phyloP scores from a whole-genome alignment of 179 eudicot species.

The Sideroxylon spinosum region DNA sequence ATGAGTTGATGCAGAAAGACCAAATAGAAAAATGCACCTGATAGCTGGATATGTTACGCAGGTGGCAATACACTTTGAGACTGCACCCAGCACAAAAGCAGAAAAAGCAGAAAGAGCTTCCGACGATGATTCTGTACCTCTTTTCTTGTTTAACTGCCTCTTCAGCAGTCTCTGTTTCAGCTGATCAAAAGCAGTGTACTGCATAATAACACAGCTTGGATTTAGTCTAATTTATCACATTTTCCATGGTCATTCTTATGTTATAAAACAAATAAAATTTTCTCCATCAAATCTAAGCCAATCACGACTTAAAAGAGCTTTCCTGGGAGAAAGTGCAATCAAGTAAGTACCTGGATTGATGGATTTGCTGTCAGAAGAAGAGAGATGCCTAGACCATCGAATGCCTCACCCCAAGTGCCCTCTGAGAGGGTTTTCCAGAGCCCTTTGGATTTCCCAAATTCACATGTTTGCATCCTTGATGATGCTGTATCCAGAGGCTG shows the following conservation, averaged over 20 bases:
- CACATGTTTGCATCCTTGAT: conserved; percentile 94
- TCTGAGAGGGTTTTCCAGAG: conserved; percentile 77
- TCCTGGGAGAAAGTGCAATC: conserved; percentile 7
- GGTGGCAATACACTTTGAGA: conserved; percentile 85
- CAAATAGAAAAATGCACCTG: conserved; percentile 38
- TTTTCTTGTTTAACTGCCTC: conserved; percentile 28
- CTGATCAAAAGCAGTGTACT: conserved; percentile 97
- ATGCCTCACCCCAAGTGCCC: conserved; percentile 74
- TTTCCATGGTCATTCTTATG: background rate
- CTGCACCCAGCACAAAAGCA: conserved; percentile 86
- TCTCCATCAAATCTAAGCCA: background rate
- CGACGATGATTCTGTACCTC: conserved; percentile 39
- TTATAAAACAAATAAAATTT: background rate
- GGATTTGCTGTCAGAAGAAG: conserved; percentile 89
- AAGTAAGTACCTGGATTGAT: conserved; percentile 68
- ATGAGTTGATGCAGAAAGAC: background rate
- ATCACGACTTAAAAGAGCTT: background rate
- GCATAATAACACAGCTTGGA: conserved; percentile 17
- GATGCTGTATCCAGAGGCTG: conserved; percentile 97
- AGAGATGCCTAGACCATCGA: conserved; percentile 89
- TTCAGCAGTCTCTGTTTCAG: conserved; percentile 58
- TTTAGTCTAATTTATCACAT: conserved; percentile 7
- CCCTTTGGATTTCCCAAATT: conserved; percentile 86
- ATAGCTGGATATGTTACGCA: conserved; percentile 90
- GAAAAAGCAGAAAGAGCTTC: conserved; percentile 76